Evolutionary conservation across 2,329 filamentous ascomycete genomes (phyloP), one percentile per base, ranked within the genome.

Genomic region (Scorias spongiosa): DNA sequence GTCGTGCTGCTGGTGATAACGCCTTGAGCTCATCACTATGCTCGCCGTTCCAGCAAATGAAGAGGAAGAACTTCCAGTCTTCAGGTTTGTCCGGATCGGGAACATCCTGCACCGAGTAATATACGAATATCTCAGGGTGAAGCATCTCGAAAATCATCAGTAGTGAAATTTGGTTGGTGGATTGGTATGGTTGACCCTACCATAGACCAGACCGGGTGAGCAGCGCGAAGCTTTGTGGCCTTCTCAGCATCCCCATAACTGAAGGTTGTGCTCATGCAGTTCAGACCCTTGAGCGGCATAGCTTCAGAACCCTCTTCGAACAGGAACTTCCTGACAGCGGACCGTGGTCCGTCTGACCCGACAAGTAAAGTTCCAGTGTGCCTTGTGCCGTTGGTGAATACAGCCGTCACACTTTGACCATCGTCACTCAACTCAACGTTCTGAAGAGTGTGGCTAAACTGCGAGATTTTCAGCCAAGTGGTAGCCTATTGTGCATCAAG

Each of bases 271-370:
- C 51, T 45, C 4, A 48, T 41, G 26, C 51, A 46, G 15, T 48
- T 46, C 8, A 49, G 36, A 8, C 43, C 47, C 15, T 36, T 36
- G 12, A 36, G 15, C 11, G 32, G 12, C 15, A 12, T 15, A 12
- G 32, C 32, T 36, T 12, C 32, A 15, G 32, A 12, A 12, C 15
- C 5, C 5, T 36, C 32, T 14, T 26, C 41, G 26, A 55, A 40
- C 7, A 53, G 42, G 5, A 48, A 42, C 5, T 15, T 34, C n/a
- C 54, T 48, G 2, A 56, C 51, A 2, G 42, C 38, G 5, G 54
- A 56, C 10, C 47, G 47, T 10, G 48, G 40, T 2, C 53, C 54
- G 44, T 56, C 54, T 29, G 44, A 46, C 14, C 54, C 54, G 10
- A 54, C 43, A 11, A 55, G n/a, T 12, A 52, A 41, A 5, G 44